Evolutionary conservation across 306 rosid genomes (phyloP).

Genomic region (Prunus mume): DNA sequence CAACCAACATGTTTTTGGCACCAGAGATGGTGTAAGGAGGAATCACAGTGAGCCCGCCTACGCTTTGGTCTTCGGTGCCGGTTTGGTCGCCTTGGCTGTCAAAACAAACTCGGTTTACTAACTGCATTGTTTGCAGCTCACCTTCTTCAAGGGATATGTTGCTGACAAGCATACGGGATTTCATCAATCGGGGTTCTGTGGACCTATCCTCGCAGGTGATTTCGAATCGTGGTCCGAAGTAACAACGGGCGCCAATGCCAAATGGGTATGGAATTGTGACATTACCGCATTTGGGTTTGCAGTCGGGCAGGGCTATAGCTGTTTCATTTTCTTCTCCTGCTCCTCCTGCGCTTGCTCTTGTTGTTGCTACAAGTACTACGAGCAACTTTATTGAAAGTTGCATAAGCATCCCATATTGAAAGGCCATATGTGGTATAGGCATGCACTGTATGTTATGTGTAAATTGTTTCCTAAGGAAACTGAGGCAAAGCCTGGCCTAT

Average conservation of each 20-base stretch:
- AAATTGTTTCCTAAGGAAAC: too few relatives aligned
- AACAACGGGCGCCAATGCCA: not conserved
- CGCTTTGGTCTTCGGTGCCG: too few relatives aligned
- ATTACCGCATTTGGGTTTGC: not conserved
- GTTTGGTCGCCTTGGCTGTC: accelerated
- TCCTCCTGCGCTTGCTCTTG: too few relatives aligned
- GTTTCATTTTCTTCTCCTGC: too few relatives aligned
- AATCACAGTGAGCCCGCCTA: not conserved
- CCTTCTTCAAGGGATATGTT: not conserved
- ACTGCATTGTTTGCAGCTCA: not conserved
- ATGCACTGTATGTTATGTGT: too few relatives aligned
- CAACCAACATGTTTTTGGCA: not conserved
- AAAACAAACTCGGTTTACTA: not conserved
- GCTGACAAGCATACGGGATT: not conserved
- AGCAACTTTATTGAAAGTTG: too few relatives aligned
- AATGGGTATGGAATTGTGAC: not conserved
- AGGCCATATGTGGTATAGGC: too few relatives aligned
- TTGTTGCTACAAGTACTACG: too few relatives aligned
- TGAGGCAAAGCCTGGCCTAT: too few relatives aligned
- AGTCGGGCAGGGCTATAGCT: not conserved
- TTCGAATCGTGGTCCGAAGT: not conserved
- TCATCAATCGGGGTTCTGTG: not conserved
- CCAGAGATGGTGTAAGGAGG: not conserved
- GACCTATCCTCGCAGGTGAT: not conserved
- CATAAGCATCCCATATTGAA: too few relatives aligned